Base-by-base conservation (phyloP, 345 rosid species). In the Geranium brycei region DNA sequence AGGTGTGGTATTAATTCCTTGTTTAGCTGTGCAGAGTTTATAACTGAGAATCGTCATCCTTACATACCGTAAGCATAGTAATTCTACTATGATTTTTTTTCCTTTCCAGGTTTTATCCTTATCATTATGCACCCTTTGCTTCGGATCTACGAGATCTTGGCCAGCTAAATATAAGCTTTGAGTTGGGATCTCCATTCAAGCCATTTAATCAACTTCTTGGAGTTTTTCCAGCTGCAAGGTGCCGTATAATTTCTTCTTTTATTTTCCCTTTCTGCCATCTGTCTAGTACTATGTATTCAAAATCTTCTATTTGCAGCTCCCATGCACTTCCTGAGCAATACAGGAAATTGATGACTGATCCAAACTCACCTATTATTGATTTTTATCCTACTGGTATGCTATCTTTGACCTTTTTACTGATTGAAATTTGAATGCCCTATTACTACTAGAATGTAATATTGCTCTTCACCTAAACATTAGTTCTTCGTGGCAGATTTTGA, bases 41-140 rank as follows among this genome's bases (percentile, higher is more conserved):
- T 47, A 47, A 13, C 15, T 47, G 53, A 47, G 53, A 11, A 47
- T 13, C 3, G 0, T 8, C 11, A 47, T 47, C 53, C 53, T 47
- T 47, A 13, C 10, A 8, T 47, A 35, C 41, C 10, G 41, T 35
- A 35, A 1, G 41, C 41, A 35, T 35, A 35, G 10, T 35, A 35
- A 47, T 47, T 47, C 15, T 8, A 13, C 15, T 47, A 8, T 10
- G 8, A 38, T 5, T 38, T 47, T 47, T 47, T 47, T 6, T 31
- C 66, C 32, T 17, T 79, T 79, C 69, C 81, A 85, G 96, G 96
- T 93, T 86, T 79, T 93, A 88, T 80, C 99, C 97, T 3, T 93
- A 89, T 68, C 96, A 93, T 68, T 90, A 90, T 78, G 99, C 99
- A 7, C 99, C 99, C 64, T 93, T 93, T 81, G 99, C 99, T 63